phyloP scores from a whole-genome alignment of 352 stramenopile species.

The Globisporangium nunn region DNA sequence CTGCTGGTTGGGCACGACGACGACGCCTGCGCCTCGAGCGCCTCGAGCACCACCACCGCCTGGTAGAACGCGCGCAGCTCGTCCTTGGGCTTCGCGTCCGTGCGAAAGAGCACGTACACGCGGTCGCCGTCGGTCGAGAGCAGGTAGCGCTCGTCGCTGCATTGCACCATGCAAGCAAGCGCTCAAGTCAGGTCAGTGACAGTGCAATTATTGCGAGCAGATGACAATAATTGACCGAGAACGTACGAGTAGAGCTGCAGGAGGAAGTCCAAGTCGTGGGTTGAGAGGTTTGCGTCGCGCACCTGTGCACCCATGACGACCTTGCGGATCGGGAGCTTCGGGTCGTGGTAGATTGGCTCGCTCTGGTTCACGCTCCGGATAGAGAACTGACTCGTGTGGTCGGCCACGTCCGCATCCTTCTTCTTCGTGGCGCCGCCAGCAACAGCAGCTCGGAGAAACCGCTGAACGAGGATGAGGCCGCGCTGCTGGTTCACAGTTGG shows the following conservation, averaged over 20 bases:
- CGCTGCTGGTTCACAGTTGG: constrained; percentile 83
- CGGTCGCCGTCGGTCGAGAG: constrained; percentile 25
- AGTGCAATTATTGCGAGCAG: too few relatives aligned
- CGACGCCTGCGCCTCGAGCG: constrained; percentile 15
- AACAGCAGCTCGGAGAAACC: constrained; percentile 24
- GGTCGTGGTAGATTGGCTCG: constrained; percentile 50
- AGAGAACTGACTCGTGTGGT: constrained; percentile 35
- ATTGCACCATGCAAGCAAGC: background rate
- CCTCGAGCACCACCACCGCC: constrained; percentile 45
- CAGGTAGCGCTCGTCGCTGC: constrained; percentile 55
- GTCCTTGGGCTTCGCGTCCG: constrained; percentile 39
- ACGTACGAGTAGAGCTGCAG: constrained; percentile 46
- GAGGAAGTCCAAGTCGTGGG: constrained; percentile 34
- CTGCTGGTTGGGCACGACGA: constrained; percentile 14
- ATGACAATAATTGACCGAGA: background rate
- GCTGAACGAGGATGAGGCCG: constrained; percentile 45
- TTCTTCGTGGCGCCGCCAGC: constrained; percentile 14
- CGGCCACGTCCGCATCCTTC: constrained; percentile 14
- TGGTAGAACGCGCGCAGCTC: constrained; percentile 75
- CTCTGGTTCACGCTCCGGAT: constrained; percentile 55
- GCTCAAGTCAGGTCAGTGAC: background rate
- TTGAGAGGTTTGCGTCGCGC: constrained; percentile 24
- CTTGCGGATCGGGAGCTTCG: constrained; percentile 30
- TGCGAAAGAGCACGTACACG: constrained; percentile 52
- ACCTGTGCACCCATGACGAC: constrained; percentile 64